Evolutionary conservation across 257 asterid genomes (phyloP).

Genomic region (Fraxinus pennsylvanica): DNA sequence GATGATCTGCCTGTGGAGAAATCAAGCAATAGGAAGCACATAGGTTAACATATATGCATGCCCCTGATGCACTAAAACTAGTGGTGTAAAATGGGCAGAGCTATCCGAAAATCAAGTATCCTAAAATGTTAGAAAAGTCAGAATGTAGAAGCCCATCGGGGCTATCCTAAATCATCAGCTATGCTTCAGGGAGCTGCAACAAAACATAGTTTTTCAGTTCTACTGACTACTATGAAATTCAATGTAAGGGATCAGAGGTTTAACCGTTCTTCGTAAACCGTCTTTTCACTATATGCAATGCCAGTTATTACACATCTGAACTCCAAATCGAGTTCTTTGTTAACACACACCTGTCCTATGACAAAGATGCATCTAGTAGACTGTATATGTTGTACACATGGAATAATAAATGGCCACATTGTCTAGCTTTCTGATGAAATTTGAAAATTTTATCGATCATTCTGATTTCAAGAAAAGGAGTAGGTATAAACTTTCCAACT

Average conservation of each 20-base stretch:
- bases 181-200: too few relatives aligned
- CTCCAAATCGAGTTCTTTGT: not conserved
- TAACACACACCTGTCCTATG: not conserved
- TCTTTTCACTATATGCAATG: not conserved
- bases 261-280: not conserved
- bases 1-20: conserved; percentile 73
- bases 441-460: not conserved
- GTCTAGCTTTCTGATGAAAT: too few relatives aligned
- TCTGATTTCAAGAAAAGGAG: not conserved
- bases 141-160: too few relatives aligned
- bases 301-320: not conserved
- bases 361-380: not conserved
- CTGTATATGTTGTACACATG: too few relatives aligned
- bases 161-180: too few relatives aligned
- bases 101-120: not conserved
- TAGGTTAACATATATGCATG: not conserved
- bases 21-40: not conserved
- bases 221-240: too few relatives aligned
- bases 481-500: not conserved
- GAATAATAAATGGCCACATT: too few relatives aligned
- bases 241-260: too few relatives aligned
- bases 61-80: not conserved
- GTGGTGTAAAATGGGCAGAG: not conserved
- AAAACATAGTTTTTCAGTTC: too few relatives aligned
- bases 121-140: not conserved